Evolutionary conservation across 306 rosid species (phyloP).

Genomic region (Alnus rubra): DNA sequence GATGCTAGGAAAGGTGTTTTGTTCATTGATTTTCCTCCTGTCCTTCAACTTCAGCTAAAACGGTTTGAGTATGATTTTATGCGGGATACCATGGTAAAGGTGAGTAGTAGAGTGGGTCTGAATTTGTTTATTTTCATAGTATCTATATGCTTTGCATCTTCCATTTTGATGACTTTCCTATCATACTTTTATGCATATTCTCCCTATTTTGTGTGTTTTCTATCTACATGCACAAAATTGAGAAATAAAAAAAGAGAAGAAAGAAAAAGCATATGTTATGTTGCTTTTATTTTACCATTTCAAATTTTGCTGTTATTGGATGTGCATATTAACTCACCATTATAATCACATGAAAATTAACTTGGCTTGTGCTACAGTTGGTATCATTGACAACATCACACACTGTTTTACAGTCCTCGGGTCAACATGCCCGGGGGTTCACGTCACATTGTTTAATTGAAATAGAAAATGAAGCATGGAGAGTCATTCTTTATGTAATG

Average conservation of each 20-base stretch:
- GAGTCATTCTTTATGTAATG: background rate
- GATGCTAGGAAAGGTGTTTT: slow-evolving; percentile 93
- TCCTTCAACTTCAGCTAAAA: slow-evolving; percentile 94
- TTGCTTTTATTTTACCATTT: background rate
- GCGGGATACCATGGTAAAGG: slow-evolving; percentile 94
- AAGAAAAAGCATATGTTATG: no score
- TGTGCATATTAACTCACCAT: background rate
- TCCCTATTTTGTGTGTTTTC: no score
- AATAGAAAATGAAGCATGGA: background rate
- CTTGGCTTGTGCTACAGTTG: background rate
- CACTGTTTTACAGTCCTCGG: background rate
- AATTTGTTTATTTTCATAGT: background rate
- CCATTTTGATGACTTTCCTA: background rate
- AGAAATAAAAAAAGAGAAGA: background rate
- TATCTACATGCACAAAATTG: background rate
- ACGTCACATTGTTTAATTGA: no score
- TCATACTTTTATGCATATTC: no score
- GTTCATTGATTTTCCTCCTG: slow-evolving; percentile 96
- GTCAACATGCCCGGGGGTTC: background rate
- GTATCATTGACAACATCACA: background rate
- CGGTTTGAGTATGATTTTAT: slow-evolving; percentile 87
- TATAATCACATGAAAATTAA: background rate
- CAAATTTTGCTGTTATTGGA: background rate
- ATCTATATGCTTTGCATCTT: background rate
- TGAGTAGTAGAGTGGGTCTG: slow-evolving; percentile 37